Evolutionary conservation across 225 moss, liverwort and hornwort species (phyloP).

Genomic region (Antitrichia curtipendula): DNA sequence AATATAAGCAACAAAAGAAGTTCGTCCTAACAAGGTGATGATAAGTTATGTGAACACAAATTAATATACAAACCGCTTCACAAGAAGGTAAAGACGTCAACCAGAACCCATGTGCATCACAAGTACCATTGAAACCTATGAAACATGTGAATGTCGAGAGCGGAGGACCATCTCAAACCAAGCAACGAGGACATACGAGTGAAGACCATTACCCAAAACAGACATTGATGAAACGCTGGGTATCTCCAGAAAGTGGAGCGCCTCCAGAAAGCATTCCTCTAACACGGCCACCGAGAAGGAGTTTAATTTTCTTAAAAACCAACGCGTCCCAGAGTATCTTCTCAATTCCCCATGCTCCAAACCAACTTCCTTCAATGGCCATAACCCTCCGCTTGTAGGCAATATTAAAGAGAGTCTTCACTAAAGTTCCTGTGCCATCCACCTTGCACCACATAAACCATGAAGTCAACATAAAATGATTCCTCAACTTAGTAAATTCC

Average conservation of each 20-base stretch:
- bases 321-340: slow-evolving; percentile 59
- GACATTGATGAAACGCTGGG: slow-evolving; percentile 96
- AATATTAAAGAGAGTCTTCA: slow-evolving; percentile 53
- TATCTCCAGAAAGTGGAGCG: slow-evolving; percentile 80
- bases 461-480: neutral
- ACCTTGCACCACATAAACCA: slow-evolving; percentile 28
- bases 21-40: neutral
- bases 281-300: slow-evolving; percentile 63
- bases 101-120: neutral
- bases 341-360: slow-evolving; percentile 77
- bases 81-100: neutral
- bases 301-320: slow-evolving; percentile 70
- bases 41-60: neutral
- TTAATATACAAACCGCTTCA: neutral
- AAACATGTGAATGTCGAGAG: neutral
- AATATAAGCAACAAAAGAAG: neutral
- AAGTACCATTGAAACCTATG: neutral
- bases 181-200: neutral
- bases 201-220: slow-evolving; percentile 57
- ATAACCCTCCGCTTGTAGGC: slow-evolving; percentile 76
- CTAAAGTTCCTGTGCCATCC: slow-evolving; percentile 45
- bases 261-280: slow-evolving; percentile 91
- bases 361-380: slow-evolving; percentile 80
- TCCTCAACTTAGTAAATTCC: neutral
- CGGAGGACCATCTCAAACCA: neutral